Percentiles rank a stretch among this genome's conserved stretches.
Evolutionary conservation across 2,329 filamentous ascomycete species (phyloP).

Genomic region (Sporothrix brasiliensis): DNA sequence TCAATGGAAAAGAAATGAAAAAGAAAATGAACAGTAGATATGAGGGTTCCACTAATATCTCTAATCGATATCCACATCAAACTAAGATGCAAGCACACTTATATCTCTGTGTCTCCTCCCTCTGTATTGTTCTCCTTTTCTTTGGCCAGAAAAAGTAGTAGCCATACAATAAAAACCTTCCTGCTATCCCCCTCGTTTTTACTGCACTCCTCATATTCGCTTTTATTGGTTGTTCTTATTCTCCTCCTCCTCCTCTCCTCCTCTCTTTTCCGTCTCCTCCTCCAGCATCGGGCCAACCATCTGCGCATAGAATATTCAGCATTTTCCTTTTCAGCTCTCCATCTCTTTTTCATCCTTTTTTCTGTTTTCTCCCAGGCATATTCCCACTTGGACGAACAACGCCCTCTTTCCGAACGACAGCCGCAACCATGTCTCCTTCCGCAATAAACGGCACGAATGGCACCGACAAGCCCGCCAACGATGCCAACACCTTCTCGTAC

Average conservation of each 20-base stretch:
- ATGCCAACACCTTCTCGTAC: constrained; percentile 38
- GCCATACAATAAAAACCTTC: constrained; percentile 22
- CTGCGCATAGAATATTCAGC: constrained; percentile 10
- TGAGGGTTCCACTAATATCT: constrained; percentile 27
- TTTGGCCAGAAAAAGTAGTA: constrained; percentile 7
- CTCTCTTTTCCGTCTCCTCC: background rate
- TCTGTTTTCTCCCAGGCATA: too few relatives aligned
- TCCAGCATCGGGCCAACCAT: constrained; percentile 2
- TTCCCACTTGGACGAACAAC: constrained; percentile 2
- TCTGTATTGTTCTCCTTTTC: constrained; percentile 22
- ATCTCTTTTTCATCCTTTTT: too few relatives aligned
- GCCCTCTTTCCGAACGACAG: background rate
- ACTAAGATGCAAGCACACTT: constrained; percentile 19
- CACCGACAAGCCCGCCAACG: constrained; percentile 28
- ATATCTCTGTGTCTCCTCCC: constrained; percentile 10
- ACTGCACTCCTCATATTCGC: background rate
- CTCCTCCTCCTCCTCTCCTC: background rate
- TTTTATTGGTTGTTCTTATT: background rate
- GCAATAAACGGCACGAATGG: constrained; percentile 22
- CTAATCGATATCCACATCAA: constrained; percentile 25
- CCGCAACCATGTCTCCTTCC: constrained; percentile 19
- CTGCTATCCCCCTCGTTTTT: constrained; percentile 1
- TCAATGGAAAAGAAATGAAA: background rate
- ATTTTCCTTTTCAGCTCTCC: background rate
- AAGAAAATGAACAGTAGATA: background rate